A percentile compares a stretch with the other conserved stretches of the same genome.
Evolutionary conservation across 768 basidiomycete genomes (phyloP).

Genomic region (Saitozyma sp.): DNA sequence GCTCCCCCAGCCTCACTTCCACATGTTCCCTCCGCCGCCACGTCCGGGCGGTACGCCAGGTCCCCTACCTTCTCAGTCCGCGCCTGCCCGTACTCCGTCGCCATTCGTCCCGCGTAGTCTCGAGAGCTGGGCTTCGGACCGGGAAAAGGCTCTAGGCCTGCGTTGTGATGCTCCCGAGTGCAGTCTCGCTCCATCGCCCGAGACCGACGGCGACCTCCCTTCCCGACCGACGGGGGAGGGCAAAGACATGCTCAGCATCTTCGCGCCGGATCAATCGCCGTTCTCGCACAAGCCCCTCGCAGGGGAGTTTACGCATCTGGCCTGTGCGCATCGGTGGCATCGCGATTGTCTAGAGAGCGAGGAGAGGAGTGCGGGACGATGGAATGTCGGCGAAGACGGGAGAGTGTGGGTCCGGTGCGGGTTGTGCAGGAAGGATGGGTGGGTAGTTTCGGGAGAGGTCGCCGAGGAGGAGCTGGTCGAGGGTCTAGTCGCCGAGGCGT

Average conservation of each 20-base stretch:
- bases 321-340: slow-evolving; percentile 8
- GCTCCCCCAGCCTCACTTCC: not conserved
- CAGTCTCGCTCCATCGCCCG: slow-evolving; percentile 15
- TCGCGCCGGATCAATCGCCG: slow-evolving; percentile 61
- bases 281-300: not conserved
- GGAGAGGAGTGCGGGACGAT: slow-evolving; percentile 20
- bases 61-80: slow-evolving; percentile 4
- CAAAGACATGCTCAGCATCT: slow-evolving; percentile 61
- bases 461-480: not conserved
- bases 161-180: slow-evolving; percentile 40
- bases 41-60: not conserved
- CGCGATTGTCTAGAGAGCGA: slow-evolving; percentile 16
- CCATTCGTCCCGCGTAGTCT: slow-evolving; percentile 27
- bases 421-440: slow-evolving; percentile 37
- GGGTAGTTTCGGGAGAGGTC: slow-evolving; percentile 13
- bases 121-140: slow-evolving; percentile 28
- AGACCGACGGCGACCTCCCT: not conserved
- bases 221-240: slow-evolving; percentile 4
- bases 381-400: slow-evolving; percentile 9
- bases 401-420: slow-evolving; percentile 33
- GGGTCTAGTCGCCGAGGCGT: not conserved
- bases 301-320: not conserved
- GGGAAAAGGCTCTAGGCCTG: slow-evolving; percentile 39
- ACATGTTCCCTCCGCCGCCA: not conserved
- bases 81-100: not conserved